Base-by-base conservation (phyloP, 129 eudicot genomes). In the Kitagawia praeruptora region DNA sequence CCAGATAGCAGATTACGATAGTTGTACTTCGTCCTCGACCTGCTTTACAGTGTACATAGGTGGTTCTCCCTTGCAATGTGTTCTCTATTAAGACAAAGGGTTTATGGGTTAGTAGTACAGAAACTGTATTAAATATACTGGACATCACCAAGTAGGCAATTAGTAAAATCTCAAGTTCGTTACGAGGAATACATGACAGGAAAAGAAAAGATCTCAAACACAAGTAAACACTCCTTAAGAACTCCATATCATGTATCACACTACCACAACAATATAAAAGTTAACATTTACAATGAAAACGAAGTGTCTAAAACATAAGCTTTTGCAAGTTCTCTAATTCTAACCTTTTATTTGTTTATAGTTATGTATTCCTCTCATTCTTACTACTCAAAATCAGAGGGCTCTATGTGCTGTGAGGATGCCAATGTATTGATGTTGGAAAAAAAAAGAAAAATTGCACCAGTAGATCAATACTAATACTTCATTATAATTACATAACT, bases 11-110 rank as follows among this genome's bases (percentile, higher is more conserved):
- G 45, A 91, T 48, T 18, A 91, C 93, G 79, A 91, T 78, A 39
- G 97, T 91, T 45, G 97, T 91, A 88, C 97, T 91, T 41, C 97
- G 97, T 23, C 97, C 97, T 58, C 97, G 87, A 76, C 97, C 97
- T 79, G 96, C 96, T 84, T 91, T 91, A 78, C 97, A 89, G 67
- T 91, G 93, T 9, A 91, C 93, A 78, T 91, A 91, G 7, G 97
- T 89, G 64, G 80, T 81, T 75, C 53, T 80, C 72, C 86, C 85
- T 37, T 72, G 80, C 28, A 80, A 84, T 47, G 89, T 80, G 74
- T 91, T 91, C 75, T 78, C 97, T 91, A 46, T 27, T 66, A 70
- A 71, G 77, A 9, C n/a, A 49, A 45, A n/a, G 47, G 16, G 2
- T 7, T 74, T 45, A n/a, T n/a, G 12, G 39, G 18, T 74, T 27